Evolutionary conservation across 148 eudicot species (phyloP).

Genomic region (Chenopodium berlandieri): DNA sequence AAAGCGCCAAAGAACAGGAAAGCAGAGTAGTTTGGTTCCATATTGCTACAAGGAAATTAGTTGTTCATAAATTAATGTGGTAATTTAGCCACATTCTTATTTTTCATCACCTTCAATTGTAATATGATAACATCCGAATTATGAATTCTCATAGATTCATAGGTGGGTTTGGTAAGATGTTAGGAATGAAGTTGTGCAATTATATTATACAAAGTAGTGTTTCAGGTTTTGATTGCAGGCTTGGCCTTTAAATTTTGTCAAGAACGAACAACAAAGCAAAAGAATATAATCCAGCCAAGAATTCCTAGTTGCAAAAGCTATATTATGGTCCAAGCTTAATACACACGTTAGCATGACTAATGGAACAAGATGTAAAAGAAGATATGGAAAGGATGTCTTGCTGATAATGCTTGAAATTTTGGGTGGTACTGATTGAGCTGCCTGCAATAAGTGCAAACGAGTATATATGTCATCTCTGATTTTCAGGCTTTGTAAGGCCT

Average conservation of each 20-base stretch:
- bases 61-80: constrained; percentile 16
- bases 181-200: background rate
- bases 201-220: background rate
- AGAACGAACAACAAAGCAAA: too few relatives aligned
- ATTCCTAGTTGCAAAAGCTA: too few relatives aligned
- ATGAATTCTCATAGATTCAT: background rate
- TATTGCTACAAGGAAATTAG: constrained; percentile 8
- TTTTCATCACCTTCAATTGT: background rate
- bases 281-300: too few relatives aligned
- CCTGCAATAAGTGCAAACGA: too few relatives aligned
- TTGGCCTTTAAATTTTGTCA: background rate
- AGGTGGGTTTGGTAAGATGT: background rate
- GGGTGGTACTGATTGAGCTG: too few relatives aligned
- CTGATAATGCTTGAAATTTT: too few relatives aligned
- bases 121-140: background rate
- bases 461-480: too few relatives aligned
- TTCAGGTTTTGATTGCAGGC: background rate
- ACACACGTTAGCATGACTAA: too few relatives aligned
- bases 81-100: background rate
- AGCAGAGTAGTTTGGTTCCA: constrained; percentile 23
- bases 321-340: too few relatives aligned
- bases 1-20: constrained; percentile 41
- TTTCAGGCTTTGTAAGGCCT: too few relatives aligned
- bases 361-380: too few relatives aligned
- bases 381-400: too few relatives aligned